These are phyloP conservation scores for Xylaria sp. DNA, from an alignment of 2,329 filamentous ascomycete species.

Conservation along the genomic window DNA sequence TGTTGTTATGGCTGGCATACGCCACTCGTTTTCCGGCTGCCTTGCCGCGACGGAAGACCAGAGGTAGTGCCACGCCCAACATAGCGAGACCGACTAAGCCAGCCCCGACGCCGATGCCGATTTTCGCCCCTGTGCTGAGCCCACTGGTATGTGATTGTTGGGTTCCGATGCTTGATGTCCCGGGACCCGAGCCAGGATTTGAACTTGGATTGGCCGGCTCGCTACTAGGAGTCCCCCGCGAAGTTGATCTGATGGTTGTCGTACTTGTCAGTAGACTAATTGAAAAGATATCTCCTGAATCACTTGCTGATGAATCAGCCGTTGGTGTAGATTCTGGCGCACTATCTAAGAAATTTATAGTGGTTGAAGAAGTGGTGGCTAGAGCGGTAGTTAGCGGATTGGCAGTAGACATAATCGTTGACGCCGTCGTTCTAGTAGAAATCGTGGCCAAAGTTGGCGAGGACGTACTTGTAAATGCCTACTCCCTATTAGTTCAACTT, in stretches of 20 bases:
- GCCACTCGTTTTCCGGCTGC: neutral
- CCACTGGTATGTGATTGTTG: neutral
- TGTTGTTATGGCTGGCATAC: neutral
- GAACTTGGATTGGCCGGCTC: neutral
- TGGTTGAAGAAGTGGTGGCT: neutral
- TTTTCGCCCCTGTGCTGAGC: constrained; percentile 17
- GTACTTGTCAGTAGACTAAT: neutral
- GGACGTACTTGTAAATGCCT: neutral
- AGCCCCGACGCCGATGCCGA: constrained; percentile 18
- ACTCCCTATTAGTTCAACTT: neutral
- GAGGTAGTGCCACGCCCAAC: neutral
- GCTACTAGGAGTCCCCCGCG: neutral
- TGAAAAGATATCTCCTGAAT: neutral
- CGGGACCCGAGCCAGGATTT: neutral
- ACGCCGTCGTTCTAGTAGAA: neutral
- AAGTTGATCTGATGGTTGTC: neutral
- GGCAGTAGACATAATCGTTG: neutral
- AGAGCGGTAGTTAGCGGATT: neutral
- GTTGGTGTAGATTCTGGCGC: neutral
- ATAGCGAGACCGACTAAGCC: constrained; percentile 4
- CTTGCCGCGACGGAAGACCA: constrained; percentile 16
- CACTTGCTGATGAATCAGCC: neutral
- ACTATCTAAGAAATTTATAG: neutral
- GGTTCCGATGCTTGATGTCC: neutral
- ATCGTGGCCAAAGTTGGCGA: neutral